Conservation (phyloP, 768 basidiomycete species). For the Favolaschia claudopus region DNA sequence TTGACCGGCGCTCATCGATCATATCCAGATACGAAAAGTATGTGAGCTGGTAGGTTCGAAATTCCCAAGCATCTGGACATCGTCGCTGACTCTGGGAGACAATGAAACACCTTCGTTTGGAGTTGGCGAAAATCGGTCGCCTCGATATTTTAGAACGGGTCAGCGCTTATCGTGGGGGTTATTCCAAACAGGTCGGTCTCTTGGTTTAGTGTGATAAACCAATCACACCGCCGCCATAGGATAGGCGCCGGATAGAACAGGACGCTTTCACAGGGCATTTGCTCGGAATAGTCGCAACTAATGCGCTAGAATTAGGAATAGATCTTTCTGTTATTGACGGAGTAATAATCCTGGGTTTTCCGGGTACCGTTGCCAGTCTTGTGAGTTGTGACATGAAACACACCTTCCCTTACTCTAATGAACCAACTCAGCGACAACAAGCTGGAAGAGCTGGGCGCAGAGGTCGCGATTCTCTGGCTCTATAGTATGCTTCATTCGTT, state of each 20-base stretch:
- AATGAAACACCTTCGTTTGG: slow-evolving; percentile 78
- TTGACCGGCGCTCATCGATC: not conserved
- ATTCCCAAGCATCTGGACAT: not conserved
- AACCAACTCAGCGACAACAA: slow-evolving; percentile 85
- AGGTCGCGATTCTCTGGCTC: slow-evolving; percentile 77
- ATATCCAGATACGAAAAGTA: slow-evolving; percentile 70
- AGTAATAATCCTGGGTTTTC: slow-evolving; percentile 90
- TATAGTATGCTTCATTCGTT: slow-evolving; percentile 38
- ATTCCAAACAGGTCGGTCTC: slow-evolving; percentile 21
- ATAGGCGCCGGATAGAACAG: slow-evolving; percentile 82
- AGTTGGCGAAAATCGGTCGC: slow-evolving; percentile 78
- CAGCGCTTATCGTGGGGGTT: slow-evolving; percentile 86
- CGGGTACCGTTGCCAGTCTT: slow-evolving; percentile 79
- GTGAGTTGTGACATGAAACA: slow-evolving; percentile 51
- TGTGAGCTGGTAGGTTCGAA: slow-evolving; percentile 74
- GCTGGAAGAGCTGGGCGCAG: slow-evolving; percentile 87
- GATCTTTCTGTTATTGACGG: slow-evolving; percentile 90
- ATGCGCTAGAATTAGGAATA: slow-evolving; percentile 90
- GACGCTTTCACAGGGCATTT: slow-evolving; percentile 88
- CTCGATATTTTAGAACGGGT: slow-evolving; percentile 78
- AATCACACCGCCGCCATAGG: slow-evolving; percentile 47
- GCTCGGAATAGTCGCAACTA: slow-evolving; percentile 88
- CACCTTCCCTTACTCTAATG: no score
- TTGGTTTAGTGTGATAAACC: not conserved
- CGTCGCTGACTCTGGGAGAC: slow-evolving; percentile 53